phyloP scores from a whole-genome alignment of 75 land plant genomes.

The Selaginella tamariscina region DNA sequence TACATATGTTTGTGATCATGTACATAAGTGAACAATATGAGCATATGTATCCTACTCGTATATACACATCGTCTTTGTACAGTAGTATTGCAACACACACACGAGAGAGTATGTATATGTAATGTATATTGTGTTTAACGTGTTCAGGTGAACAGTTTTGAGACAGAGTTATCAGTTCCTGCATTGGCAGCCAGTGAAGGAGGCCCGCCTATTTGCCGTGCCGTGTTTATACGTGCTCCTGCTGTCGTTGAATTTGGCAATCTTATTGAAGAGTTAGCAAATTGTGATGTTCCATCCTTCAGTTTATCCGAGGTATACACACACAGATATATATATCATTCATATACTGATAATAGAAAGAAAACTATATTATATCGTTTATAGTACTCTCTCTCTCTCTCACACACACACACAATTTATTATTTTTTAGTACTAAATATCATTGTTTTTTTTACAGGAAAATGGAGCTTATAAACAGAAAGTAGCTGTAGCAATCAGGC shows the following conservation, averaged over 20 bases:
- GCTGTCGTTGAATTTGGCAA: neutral
- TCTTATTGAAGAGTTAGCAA: neutral
- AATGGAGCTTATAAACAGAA: neutral
- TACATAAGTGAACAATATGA: neutral
- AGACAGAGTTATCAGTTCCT: conserved; percentile 2
- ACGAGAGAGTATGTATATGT: no score
- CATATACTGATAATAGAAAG: no score
- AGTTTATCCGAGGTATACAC: neutral
- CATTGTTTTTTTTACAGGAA: neutral
- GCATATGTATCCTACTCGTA: neutral
- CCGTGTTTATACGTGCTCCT: conserved; percentile 8
- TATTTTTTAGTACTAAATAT: no score
- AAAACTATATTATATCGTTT: no score
- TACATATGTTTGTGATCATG: neutral
- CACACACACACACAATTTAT: no score
- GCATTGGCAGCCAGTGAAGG: conserved; percentile 9
- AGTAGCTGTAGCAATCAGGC: conserved; percentile 85
- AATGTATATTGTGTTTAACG: neutral
- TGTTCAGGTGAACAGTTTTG: conserved; percentile 9
- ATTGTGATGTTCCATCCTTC: neutral
- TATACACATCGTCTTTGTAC: neutral
- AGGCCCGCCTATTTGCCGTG: neutral
- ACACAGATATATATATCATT: no score
- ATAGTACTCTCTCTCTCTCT: no score
- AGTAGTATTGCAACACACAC: neutral